Evolutionary conservation across 2,329 filamentous ascomycete species (phyloP).

Genomic region (Colletotrichum navitas): DNA sequence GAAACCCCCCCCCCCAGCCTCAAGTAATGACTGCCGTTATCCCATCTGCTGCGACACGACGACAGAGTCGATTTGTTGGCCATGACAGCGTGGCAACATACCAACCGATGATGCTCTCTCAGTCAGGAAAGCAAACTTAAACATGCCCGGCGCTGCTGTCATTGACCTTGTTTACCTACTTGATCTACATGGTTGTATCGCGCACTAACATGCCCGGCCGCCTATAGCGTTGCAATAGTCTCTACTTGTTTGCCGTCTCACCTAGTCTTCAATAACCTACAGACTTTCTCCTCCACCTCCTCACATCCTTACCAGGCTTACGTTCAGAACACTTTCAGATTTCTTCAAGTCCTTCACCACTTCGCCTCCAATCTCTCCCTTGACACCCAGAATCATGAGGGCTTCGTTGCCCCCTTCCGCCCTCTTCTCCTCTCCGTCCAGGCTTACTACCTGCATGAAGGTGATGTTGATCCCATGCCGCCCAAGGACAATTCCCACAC

Average conservation of each 20-base stretch:
- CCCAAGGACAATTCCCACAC: slow-evolving; percentile 79
- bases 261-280: slow-evolving; percentile 17
- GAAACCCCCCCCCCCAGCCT: no score
- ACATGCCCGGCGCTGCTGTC: neutral
- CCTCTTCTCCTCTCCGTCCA: slow-evolving; percentile 56
- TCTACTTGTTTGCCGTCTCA: slow-evolving; percentile 6
- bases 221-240: slow-evolving; percentile 2
- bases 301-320: slow-evolving; percentile 64
- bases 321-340: slow-evolving; percentile 67
- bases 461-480: slow-evolving; percentile 80
- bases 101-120: neutral
- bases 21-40: neutral
- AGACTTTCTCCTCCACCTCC: slow-evolving; percentile 12
- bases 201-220: neutral
- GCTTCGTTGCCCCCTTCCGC: slow-evolving; percentile 70
- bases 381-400: slow-evolving; percentile 84
- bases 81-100: neutral
- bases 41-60: neutral
- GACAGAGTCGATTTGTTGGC: neutral
- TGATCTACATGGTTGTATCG: neutral
- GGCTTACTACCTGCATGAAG: slow-evolving; percentile 79
- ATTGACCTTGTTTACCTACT: neutral
- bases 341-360: slow-evolving; percentile 62
- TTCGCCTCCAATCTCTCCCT: slow-evolving; percentile 71
- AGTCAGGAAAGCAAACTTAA: neutral